Base-by-base conservation (phyloP, 2,329 filamentous ascomycete species). In the Epichloe scottii region DNA sequence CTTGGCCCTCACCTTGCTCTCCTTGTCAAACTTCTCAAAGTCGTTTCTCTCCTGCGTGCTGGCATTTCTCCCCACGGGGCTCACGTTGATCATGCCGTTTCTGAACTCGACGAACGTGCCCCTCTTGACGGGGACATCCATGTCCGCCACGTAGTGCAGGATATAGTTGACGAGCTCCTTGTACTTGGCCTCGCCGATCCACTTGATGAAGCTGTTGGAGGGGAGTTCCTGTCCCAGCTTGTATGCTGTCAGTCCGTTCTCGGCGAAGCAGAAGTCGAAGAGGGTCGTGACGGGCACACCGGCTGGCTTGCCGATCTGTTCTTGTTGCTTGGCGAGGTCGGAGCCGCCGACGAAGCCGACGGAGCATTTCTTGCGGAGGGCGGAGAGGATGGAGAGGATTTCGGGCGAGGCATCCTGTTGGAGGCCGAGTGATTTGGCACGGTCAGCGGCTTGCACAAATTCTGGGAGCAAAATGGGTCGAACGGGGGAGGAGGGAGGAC, bases 211-310 rank as follows among this genome's bases (percentile, higher is more conserved):
- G 71, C 81, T 88, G 70, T 85, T 85, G 62, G 81, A 82, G 1
- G 84, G 75, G 52, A 97, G 80, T 51, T 79, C 76, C 66, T 83
- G 70, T 61, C 91, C 93, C 63, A 90, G 72, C 64, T 89, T 89
- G 77, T 79, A 95, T 42, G 91, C 93, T 2, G 87, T 94, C 59
- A 98, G 81, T 11, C 93, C 93, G 72, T 98, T 98, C 75, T 98
- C 93, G 53, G 89, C 76, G 74, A 98, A 98, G 79, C 86, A 93
- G 74, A 88, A 98, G 76, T 98, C 93, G 75, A 98, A 98, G 62
- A 97, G 82, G 55, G 81, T 75, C 49, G 83, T 89, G 55, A 97
- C 91, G 59, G 84, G 77, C 30, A 71, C 68, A 46, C 77, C 72
- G 26, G 78, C 67, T 4, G 80, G 66, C 50, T 62, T 77, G 66